phyloP scores from a whole-genome alignment of 352 stramenopile genomes.

The Pythium diclinum region DNA sequence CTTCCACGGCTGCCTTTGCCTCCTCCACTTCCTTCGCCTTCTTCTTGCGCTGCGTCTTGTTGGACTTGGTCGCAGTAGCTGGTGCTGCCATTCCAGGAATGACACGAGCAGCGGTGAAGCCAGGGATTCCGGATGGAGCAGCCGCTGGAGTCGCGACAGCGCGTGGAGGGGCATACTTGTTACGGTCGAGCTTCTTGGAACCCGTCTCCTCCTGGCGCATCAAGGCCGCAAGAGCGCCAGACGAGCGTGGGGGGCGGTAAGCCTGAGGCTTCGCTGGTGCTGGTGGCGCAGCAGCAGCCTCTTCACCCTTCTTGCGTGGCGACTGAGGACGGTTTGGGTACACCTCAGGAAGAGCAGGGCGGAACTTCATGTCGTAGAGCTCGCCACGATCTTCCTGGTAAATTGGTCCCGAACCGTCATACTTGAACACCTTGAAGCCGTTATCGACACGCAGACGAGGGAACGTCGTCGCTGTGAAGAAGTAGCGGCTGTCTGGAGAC shows the following conservation, averaged over 20 bases:
- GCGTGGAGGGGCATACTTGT: conserved; percentile 76
- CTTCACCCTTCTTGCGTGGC: conserved; percentile 65
- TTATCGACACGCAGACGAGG: conserved; percentile 99
- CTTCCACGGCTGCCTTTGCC: conserved; percentile 58
- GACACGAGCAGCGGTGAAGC: conserved; percentile 38
- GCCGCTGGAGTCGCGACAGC: conserved; percentile 11
- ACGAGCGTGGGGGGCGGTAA: conserved; percentile 87
- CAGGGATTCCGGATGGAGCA: conserved; percentile 34
- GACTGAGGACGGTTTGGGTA: conserved; percentile 90
- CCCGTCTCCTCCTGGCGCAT: conserved; percentile 89
- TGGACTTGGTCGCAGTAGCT: conserved; percentile 61
- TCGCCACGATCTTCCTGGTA: conserved; percentile 77
- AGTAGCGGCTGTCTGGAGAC: conserved; percentile 94
- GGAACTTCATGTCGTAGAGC: conserved; percentile 88
- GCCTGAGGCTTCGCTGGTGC: conserved; percentile 66
- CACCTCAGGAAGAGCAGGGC: conserved; percentile 61
- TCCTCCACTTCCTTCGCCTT: conserved; percentile 78
- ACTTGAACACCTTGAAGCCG: conserved; percentile 95
- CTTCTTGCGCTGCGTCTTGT: conserved; percentile 81
- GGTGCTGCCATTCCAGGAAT: conserved; percentile 69
- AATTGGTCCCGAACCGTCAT: conserved; percentile 92
- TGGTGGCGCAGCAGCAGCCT: conserved; percentile 39
- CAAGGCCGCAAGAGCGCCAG: conserved; percentile 90
- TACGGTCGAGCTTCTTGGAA: conserved; percentile 78
- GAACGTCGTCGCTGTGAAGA: conserved; percentile 95